Evolutionary conservation across 257 asterid species (phyloP).

Genomic region (Scutellaria galericulata): DNA sequence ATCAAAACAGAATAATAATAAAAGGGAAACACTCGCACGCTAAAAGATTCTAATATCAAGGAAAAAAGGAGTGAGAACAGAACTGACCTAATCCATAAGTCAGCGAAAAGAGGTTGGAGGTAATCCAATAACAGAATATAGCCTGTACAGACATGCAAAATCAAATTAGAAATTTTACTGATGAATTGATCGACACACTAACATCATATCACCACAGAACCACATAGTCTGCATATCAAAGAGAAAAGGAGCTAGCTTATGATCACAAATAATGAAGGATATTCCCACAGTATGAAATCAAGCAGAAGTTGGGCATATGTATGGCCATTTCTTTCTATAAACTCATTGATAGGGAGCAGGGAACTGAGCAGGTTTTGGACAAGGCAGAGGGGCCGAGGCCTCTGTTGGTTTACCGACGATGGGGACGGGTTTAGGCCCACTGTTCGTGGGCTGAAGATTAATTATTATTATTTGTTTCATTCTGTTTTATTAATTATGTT

Average conservation of each 20-base stretch:
- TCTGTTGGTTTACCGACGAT: no score
- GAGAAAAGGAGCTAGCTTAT: background rate
- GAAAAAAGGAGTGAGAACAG: background rate
- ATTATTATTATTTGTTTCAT: no score
- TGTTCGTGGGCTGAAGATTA: no score
- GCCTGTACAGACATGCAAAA: conserved; percentile 59
- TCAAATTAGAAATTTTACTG: background rate
- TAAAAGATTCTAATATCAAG: background rate
- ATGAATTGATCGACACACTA: background rate
- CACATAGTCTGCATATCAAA: background rate
- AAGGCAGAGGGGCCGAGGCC: no score
- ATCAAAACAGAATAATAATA: conserved; percentile 26
- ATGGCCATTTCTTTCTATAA: background rate
- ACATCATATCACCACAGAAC: conserved; percentile 14
- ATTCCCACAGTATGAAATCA: background rate
- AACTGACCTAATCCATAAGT: conserved; percentile 76
- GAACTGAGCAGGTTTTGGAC: no score
- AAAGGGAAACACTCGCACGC: conserved; percentile 5
- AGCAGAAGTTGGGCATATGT: background rate
- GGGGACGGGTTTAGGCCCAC: no score
- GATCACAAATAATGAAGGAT: background rate
- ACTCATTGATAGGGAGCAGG: no score
- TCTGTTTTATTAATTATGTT: no score
- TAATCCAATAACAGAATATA: conserved; percentile 89
- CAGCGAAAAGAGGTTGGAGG: conserved; percentile 86